Evolutionary conservation across 768 basidiomycete genomes (phyloP), one percentile per base, ranked within the genome.

Genomic region (Calocybe indica): DNA sequence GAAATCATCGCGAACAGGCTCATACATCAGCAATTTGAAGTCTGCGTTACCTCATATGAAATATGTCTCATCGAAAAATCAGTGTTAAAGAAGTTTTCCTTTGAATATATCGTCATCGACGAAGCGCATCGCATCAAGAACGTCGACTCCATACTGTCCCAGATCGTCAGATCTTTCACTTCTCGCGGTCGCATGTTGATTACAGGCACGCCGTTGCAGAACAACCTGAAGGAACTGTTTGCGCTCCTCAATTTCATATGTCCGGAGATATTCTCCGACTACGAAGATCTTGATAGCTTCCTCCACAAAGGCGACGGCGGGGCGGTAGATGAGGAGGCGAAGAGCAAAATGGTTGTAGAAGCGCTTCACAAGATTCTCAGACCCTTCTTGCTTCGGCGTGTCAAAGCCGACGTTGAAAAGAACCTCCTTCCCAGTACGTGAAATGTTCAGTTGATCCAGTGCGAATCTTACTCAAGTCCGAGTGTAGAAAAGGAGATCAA

Each of bases 121-220:
- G 95, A 99, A 68, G 95, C 95, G 1, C 95, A 99, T 61, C 87
- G 96, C 15, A 99, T 99, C 78, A 98, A 98, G 73, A 98, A 98
- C 62, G 93, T 95, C 55, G 92, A 97, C 63, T 95, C 92, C 9
- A 86, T 98, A 58, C 78, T 99, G 11, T 85, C 85, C 11, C 92
- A 96, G 67, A 97, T 99, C 58, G 92, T 98, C 41, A 81, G 95
- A 42, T 73, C 87, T 2, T 98, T 97, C 68, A 78, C 80, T 57
- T 89, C 88, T 37, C 80, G 94, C 30, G 94, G 92, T 0, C 75
- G 96, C 37, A 69, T 99, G 47, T 76, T 99, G 45, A 98, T 99
- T 56, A 99, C 95, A 2, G 96, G 94, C 12, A 99, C 95, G 5
- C 95, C 95, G 1, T 71, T 97, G 38, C 95, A 96, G 68, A 99